A percentile compares a stretch with the other conserved stretches of the same genome.
These are phyloP conservation scores for Trichoderma brevicompactum DNA, from an alignment of 2,329 filamentous ascomycete species.

Conservation along the genomic window DNA sequence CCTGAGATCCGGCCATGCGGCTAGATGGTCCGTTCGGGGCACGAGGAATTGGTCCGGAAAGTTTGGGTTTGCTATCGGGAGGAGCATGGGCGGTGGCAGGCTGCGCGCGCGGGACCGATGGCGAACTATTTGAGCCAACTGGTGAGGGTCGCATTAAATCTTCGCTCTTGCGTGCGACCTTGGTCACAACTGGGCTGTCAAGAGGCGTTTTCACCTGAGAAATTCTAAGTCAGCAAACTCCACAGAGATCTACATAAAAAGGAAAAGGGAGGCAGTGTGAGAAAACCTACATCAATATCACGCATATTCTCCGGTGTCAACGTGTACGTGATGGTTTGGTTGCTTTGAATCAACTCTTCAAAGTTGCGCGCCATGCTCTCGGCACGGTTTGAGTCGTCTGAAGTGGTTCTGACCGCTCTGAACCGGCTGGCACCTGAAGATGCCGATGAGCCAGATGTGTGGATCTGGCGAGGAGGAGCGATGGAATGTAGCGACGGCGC, in stretches of 20 bases:
- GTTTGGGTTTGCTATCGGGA: conserved; percentile 31
- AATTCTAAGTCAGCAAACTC: conserved; percentile 27
- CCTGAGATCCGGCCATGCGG: conserved; percentile 40
- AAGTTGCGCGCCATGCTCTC: conserved; percentile 70
- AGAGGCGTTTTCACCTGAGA: conserved; percentile 47
- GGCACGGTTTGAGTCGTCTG: conserved; percentile 56
- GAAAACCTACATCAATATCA: conserved; percentile 67
- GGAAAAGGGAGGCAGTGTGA: background rate
- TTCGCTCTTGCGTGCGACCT: conserved; percentile 53
- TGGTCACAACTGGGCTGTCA: conserved; percentile 48
- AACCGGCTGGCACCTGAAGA: conserved; percentile 49
- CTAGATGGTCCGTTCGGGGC: conserved; percentile 35
- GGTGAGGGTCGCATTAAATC: conserved; percentile 46
- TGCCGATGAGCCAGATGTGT: conserved; percentile 56
- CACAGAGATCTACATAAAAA: background rate
- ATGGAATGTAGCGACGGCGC: conserved; percentile 34
- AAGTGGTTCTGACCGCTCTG: conserved; percentile 58
- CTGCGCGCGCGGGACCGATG: conserved; percentile 28
- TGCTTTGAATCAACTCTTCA: conserved; percentile 79
- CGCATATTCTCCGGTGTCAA: conserved; percentile 80
- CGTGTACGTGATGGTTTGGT: conserved; percentile 81
- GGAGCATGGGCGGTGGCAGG: conserved; percentile 3
- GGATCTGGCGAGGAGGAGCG: conserved; percentile 44
- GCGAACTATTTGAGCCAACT: conserved; percentile 42
- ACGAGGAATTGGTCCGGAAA: conserved; percentile 33